Evolutionary conservation across 768 basidiomycete genomes (phyloP).

Genomic region (Auriculariales sp.): DNA sequence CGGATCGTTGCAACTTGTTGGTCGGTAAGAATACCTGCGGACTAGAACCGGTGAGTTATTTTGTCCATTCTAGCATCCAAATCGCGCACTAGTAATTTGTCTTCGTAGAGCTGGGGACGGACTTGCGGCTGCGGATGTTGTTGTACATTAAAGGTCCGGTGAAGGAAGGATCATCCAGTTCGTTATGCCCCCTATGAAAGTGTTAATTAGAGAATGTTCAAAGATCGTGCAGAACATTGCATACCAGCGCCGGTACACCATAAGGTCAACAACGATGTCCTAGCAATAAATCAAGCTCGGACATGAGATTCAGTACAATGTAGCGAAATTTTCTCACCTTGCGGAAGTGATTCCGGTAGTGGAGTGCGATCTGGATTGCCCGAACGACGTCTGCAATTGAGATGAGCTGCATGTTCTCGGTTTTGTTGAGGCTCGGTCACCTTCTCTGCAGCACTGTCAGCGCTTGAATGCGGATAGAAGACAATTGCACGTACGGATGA

Average conservation of each 20-base stretch:
- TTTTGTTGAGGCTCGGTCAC: neutral
- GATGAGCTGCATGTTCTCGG: neutral
- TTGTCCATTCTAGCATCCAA: neutral
- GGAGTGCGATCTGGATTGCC: constrained; percentile 79
- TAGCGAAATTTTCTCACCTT: constrained; percentile 29
- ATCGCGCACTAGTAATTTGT: constrained; percentile 50
- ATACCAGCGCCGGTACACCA: constrained; percentile 77
- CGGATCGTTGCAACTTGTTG: constrained; percentile 38
- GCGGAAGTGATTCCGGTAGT: constrained; percentile 74
- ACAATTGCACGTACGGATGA: constrained; percentile 15
- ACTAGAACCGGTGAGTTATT: constrained; percentile 16
- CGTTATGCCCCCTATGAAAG: constrained; percentile 61
- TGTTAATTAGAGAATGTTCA: neutral
- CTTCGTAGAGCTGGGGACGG: constrained; percentile 71
- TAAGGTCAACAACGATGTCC: constrained; percentile 79
- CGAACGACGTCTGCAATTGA: constrained; percentile 54
- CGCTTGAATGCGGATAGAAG: neutral
- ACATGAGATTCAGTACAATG: neutral
- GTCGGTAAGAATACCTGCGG: constrained; percentile 37
- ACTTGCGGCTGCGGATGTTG: constrained; percentile 60
- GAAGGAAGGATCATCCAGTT: constrained; percentile 74
- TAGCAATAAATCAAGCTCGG: constrained; percentile 10
- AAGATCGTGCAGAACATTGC: constrained; percentile 7
- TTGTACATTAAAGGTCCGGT: constrained; percentile 88
- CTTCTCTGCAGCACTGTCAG: neutral